These are phyloP conservation scores for Aspergillus pseudoterreus DNA, from an alignment of 2,329 filamentous ascomycete species.

Conservation along the genomic window DNA sequence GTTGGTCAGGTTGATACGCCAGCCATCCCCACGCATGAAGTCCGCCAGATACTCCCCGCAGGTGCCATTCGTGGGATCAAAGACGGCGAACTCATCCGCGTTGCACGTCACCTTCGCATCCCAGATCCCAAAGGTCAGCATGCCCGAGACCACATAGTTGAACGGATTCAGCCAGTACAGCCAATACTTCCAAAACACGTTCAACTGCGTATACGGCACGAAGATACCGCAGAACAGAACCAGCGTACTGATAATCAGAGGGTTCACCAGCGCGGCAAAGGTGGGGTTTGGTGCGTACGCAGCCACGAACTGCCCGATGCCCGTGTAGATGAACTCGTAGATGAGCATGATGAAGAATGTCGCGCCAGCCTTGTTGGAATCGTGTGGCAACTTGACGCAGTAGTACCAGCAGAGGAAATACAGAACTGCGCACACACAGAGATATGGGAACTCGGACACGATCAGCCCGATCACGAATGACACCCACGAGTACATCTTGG, in stretches of 20 bases:
- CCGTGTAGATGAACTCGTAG: constrained; percentile 68
- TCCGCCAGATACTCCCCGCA: constrained; percentile 56
- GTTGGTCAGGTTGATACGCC: constrained; percentile 54
- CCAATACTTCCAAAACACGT: constrained; percentile 68
- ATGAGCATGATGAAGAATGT: constrained; percentile 70
- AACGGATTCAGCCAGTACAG: constrained; percentile 59
- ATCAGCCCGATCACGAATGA: constrained; percentile 67
- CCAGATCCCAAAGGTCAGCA: constrained; percentile 53
- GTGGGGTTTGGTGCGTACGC: constrained; percentile 65
- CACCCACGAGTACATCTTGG: constrained; percentile 67
- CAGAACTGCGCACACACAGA: constrained; percentile 57
- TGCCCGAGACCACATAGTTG: constrained; percentile 57
- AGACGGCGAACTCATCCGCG: constrained; percentile 48
- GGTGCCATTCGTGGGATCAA: constrained; percentile 40
- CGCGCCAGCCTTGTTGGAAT: constrained; percentile 41
- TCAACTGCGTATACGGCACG: constrained; percentile 59
- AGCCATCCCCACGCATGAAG: constrained; percentile 49
- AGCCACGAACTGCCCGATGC: constrained; percentile 75
- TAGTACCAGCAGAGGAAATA: constrained; percentile 73
- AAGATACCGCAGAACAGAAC: constrained; percentile 69
- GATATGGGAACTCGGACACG: constrained; percentile 64
- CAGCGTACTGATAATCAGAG: constrained; percentile 71
- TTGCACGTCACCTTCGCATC: constrained; percentile 46
- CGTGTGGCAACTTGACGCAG: constrained; percentile 61
- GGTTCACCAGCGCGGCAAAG: constrained; percentile 71